phyloP scores from a whole-genome alignment of 2,329 filamentous ascomycete species.

The Neofusicoccum laricinum region DNA sequence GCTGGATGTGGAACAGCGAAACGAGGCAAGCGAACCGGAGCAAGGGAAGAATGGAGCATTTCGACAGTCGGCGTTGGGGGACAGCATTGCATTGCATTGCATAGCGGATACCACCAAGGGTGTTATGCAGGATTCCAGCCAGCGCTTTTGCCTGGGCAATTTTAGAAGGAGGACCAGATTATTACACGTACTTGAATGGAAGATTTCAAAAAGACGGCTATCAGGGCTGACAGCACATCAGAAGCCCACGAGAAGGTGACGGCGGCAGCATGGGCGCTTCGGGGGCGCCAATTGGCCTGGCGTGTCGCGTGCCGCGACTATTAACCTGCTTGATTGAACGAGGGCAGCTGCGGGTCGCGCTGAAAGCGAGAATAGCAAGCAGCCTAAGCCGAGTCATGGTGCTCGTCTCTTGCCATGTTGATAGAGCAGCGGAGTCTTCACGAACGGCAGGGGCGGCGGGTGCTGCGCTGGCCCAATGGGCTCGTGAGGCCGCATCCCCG shows the following conservation, averaged over 20 bases:
- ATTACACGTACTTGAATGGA: neutral
- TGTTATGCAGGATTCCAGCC: conserved; percentile 10
- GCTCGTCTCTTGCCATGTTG: neutral
- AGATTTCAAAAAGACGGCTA: neutral
- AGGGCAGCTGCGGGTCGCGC: neutral
- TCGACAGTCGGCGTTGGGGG: conserved; percentile 12
- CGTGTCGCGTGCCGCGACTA: conserved; percentile 10
- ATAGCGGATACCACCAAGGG: conserved; percentile 15
- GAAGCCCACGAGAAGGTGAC: neutral
- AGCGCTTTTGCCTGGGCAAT: conserved; percentile 8
- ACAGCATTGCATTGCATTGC: conserved; percentile 18
- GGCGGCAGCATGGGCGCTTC: neutral
- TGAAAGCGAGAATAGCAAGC: neutral
- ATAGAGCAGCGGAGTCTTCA: neutral
- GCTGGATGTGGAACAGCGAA: neutral
- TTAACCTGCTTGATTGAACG: conserved; percentile 12
- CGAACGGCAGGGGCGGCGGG: neutral
- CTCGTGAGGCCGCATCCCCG: neutral
- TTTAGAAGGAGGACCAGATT: conserved; percentile 11
- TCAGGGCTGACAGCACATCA: neutral
- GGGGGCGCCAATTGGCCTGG: neutral
- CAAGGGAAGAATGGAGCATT: conserved; percentile 13
- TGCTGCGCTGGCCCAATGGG: conserved; percentile 17
- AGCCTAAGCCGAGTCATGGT: conserved; percentile 5
- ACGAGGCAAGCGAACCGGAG: neutral